Base-by-base conservation (phyloP, 2,329 filamentous ascomycete species). In the Zopfia rhizophila region DNA sequence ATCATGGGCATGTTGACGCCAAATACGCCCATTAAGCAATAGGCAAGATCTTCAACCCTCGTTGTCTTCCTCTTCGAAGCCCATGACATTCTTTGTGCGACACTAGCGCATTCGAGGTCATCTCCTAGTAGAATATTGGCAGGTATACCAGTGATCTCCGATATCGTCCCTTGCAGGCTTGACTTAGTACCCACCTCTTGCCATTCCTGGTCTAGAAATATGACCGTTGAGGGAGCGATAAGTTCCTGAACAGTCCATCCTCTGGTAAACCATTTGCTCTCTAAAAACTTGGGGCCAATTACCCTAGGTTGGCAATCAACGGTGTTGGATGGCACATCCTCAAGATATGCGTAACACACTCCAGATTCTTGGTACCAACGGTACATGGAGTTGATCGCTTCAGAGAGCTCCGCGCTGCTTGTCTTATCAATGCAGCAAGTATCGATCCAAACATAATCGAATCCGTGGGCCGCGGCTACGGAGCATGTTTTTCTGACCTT, bases 381-480 rank as follows among this genome's bases (percentile, higher is more conserved):
- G 17, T 32, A 57, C 55, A 60, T 60, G 2, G 51, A 56, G 28
- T 58, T 58, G 52, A 51, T 50, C 5, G 48, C 45, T 38, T 48
- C 45, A n/a, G 12, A 16, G 7, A 48, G 25, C 31, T 48, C 45
- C 11, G 40, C 48, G n/a, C 45, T 45, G 12, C 36, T 47, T 11
- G 21, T 47, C 7, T 49, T 45, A 17, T 53, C 51, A 12, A 53
- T 53, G 13, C 47, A 54, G 25, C 42, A 48, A 13, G 47, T 30
- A 16, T 45, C 42, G 2, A 43, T 23, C 35, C 35, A 39, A 2
- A 11, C 29, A 28, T 33, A 39, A n/a, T 14, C 28, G 13, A 21
- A 18, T 19, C 24, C 25, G 10, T 33, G 27, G 7, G 13, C 14
- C 14, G 16, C 2, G 12, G 39, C 39, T 3, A 33, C 30, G 7